Conservation (phyloP, 2,329 filamentous ascomycete genomes). For the Fusarium lyarnte region DNA sequence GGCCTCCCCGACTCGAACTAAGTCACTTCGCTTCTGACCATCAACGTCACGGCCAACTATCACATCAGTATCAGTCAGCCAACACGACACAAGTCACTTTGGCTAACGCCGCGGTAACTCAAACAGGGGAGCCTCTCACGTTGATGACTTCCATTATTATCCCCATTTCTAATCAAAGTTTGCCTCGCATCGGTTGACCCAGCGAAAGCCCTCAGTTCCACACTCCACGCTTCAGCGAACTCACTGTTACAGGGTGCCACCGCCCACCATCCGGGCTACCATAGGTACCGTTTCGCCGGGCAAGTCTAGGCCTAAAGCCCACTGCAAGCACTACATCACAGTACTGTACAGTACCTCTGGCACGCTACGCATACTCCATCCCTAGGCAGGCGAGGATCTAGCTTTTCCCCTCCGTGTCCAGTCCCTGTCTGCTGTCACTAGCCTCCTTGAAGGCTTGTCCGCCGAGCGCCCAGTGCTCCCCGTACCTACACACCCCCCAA, state of each 20-base stretch:
- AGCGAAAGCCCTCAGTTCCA: constrained; percentile 43
- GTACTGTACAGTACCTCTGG: constrained; percentile 13
- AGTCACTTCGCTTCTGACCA: constrained; percentile 5
- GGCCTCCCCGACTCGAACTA: constrained; percentile 4
- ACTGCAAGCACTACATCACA: constrained; percentile 23
- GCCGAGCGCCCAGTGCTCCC: constrained; percentile 33
- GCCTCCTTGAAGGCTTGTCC: constrained; percentile 33
- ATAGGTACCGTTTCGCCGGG: background rate
- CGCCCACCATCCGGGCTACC: background rate
- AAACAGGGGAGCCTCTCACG: constrained; percentile 1
- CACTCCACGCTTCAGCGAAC: constrained; percentile 29
- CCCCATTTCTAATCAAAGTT: constrained; percentile 39
- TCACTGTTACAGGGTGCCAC: constrained; percentile 25
- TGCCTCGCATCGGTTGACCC: constrained; percentile 41
- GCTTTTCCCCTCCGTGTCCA: constrained; percentile 33
- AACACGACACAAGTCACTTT: background rate
- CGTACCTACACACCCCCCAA: constrained; percentile 33
- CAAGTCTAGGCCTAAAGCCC: constrained; percentile 11
- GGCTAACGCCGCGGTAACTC: background rate
- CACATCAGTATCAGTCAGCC: constrained; percentile 7
- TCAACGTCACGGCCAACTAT: constrained; percentile 2
- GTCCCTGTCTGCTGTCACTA: constrained; percentile 39
- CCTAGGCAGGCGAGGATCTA: constrained; percentile 33
- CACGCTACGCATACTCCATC: constrained; percentile 32
- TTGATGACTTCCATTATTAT: background rate